phyloP scores from a whole-genome alignment of 2,329 filamentous ascomycete genomes.

The Paraphoma chrysanthemicola region DNA sequence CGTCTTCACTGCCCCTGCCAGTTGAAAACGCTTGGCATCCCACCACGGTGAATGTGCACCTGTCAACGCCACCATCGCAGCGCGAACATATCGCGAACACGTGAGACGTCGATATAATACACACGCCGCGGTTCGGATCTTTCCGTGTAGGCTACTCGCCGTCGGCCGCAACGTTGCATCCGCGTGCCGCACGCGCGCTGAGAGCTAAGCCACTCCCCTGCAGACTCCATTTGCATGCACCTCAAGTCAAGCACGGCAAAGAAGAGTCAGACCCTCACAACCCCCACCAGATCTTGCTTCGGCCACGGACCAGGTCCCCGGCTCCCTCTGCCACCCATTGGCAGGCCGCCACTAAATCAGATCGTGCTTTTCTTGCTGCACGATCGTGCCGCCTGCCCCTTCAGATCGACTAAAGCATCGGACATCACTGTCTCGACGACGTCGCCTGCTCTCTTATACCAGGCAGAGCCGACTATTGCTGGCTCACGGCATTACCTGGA shows the following conservation, averaged over 20 bases:
- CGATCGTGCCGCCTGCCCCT: neutral
- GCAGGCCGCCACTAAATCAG: neutral
- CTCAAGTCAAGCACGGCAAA: neutral
- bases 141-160: neutral
- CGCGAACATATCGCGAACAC: neutral
- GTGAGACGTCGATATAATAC: neutral
- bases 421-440: neutral
- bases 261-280: neutral
- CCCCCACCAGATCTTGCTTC: neutral
- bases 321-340: neutral
- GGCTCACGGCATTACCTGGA: neutral
- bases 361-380: conserved; percentile 2
- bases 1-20: neutral
- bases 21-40: neutral
- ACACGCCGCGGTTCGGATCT: neutral
- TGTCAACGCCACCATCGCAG: neutral
- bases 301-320: neutral
- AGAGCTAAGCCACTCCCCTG: neutral
- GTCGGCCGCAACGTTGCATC: neutral
- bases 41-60: neutral
- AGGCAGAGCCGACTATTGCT: neutral
- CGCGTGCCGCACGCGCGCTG: neutral
- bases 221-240: neutral
- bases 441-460: neutral
- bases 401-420: neutral